A percentile compares a stretch with the other conserved stretches of the same genome.
phyloP scores from a whole-genome alignment of 129 eudicot species.

The Flaveria brownii region DNA sequence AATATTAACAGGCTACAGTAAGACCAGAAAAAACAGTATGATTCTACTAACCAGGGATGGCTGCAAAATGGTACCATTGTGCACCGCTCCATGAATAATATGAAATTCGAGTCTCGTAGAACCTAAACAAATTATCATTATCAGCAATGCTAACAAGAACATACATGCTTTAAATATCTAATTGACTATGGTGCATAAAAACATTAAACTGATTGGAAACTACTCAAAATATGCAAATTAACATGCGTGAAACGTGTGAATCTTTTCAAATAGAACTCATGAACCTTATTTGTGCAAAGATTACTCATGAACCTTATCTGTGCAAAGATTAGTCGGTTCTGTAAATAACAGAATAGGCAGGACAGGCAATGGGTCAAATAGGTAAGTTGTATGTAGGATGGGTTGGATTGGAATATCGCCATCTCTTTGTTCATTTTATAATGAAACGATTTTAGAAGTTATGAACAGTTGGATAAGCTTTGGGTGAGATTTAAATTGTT shows the following conservation, averaged over 20 bases:
- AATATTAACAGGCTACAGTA: not conserved
- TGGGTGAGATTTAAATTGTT: not conserved
- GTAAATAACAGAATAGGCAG: not conserved
- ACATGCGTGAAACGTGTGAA: too few species aligned
- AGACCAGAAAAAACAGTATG: constrained; percentile 6
- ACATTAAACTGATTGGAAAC: not conserved
- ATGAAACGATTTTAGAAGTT: not conserved
- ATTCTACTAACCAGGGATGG: constrained; percentile 71
- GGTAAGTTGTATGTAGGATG: too few species aligned
- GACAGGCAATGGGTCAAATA: not conserved
- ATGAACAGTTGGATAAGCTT: not conserved
- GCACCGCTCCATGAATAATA: constrained; percentile 99
- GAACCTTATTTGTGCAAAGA: too few species aligned
- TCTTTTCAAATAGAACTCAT: too few species aligned
- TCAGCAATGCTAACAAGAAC: constrained; percentile 18
- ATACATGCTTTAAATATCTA: not conserved
- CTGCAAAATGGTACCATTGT: constrained; percentile 69
- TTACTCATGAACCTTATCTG: too few species aligned
- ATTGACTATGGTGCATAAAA: not conserved
- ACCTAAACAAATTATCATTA: constrained; percentile 39
- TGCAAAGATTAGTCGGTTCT: too few species aligned
- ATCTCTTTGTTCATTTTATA: not conserved
- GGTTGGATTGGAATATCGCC: too few species aligned
- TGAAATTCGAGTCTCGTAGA: constrained; percentile 86
- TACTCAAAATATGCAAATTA: not conserved